Base-by-base conservation (phyloP, 2,329 filamentous ascomycete species). In the Aspergillus sp. region DNA sequence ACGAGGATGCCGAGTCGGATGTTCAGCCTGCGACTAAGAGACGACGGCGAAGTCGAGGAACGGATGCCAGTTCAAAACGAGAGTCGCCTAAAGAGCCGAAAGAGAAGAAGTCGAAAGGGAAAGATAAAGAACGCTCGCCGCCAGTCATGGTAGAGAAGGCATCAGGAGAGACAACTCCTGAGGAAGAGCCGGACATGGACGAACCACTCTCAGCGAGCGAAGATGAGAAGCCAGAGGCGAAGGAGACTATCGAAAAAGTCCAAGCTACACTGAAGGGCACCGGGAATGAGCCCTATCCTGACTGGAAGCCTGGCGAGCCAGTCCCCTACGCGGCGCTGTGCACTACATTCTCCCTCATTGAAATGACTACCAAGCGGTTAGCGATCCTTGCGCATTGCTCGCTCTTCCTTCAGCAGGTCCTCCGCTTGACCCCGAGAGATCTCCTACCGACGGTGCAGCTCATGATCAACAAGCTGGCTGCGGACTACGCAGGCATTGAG, bases 381-480 rank as follows among this genome's bases (percentile, higher is more conserved):
- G 71, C 86, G 40, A 98, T 98, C 41, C 74, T 82, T 45, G 83
- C 88, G 12, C 80, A 95, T 55, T 95, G 88, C 60, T 82, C 88
- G 1, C 70, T 86, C 2, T 96, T 98, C 55, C 71, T 98, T 30
- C 82, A 85, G 20, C 91, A 98, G 61, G 89, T 98, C n/a, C 71
- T 96, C 46, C 77, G 89, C 12, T 68, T 98, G 22, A 95, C 86
- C 0, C 91, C 91, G 0, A 71, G 79, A 11, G 91, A 98, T 54
- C 71, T 98, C 13, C 71, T 95, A 2, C 79, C 88, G 0, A 94
- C 86, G 0, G 80, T 96, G 15, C 71, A 94, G 41, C 75, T 98
- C 17, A 96, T 98, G 91, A 84, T 94, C 59, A 95, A 95, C 64
- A 96, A 96, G 58, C 75, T 98, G 15, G 91, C 91, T 2, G 89